Percentiles rank a stretch among this genome's conserved stretches.
Evolutionary conservation across 805 yeast genomes (phyloP).

Genomic region (Candida sphagnicola): DNA sequence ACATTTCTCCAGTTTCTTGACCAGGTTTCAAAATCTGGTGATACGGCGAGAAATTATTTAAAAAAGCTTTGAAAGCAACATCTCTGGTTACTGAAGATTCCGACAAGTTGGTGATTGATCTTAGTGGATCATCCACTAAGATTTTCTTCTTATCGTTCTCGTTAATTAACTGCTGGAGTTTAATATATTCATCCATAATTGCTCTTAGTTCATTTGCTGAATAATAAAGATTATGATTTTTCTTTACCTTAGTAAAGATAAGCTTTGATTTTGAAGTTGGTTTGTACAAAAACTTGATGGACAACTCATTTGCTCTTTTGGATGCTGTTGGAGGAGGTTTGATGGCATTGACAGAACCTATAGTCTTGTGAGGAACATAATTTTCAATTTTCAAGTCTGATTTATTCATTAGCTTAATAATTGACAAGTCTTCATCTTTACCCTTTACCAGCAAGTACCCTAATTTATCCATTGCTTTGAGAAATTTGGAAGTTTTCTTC

Average conservation of each 20-base stretch:
- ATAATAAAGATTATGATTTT: conserved; percentile 40
- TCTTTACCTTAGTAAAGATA: conserved; percentile 42
- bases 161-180: conserved; percentile 46
- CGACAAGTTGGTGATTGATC: conserved; percentile 33
- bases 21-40: conserved; percentile 49
- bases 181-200: conserved; percentile 54
- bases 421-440: conserved; percentile 73
- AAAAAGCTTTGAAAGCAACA: conserved; percentile 40
- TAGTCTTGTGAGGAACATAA: conserved; percentile 59
- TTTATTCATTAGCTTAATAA: conserved; percentile 47
- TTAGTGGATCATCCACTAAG: conserved; percentile 50
- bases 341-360: conserved; percentile 12
- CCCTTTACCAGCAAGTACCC: conserved; percentile 71
- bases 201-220: conserved; percentile 51
- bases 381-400: conserved; percentile 46
- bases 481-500: conserved; percentile 83
- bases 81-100: conserved; percentile 36
- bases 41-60: conserved; percentile 46
- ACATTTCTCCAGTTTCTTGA: conserved; percentile 31
- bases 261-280: conserved; percentile 49
- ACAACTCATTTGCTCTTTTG: conserved; percentile 22
- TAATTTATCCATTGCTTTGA: conserved; percentile 82
- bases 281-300: conserved; percentile 45
- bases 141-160: conserved; percentile 51
- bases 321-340: conserved; percentile 17